Evolutionary conservation across 495 filamentous ascomycete genomes (phyloP), one percentile per base, ranked within the genome.

Genomic region (Parachaetomium inaequale): DNA sequence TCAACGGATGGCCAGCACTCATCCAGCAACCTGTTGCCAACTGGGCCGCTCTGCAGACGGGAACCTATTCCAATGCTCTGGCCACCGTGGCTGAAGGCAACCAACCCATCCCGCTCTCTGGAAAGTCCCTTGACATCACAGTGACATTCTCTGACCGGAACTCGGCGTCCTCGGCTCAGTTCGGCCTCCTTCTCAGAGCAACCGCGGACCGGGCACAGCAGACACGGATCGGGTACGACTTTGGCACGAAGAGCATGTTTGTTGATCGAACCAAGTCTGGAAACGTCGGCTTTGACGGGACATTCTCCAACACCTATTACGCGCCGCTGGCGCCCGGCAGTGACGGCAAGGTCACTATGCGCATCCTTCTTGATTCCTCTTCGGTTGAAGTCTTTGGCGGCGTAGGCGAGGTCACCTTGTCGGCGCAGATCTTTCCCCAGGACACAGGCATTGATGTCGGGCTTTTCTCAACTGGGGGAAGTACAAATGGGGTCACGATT

Each of bases 391-490:
- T 51, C 49, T 51, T 51, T 12, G 49, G 49, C 28, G 49, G 49
- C 49, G 23, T 31, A n/a, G 49, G 49, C 49, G 49, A 51, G 49
- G 49, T 51, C 49, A 51, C 49, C 26, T 51, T 51, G 49, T 31
- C 49, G 49, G 49, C 49, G 28, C 49, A 51, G 28, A 51, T 51
- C 25, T 51, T 51, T 19, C 49, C 49, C 49, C 49, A 51, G 28
- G 49, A 51, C 23, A 14, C 49, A 51, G 49, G 49, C 4, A 25
- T 51, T 5, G 23, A 51, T n/a, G 25, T 31, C 49, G 11, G 15
- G 8, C 14, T 51, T 32, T 51, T 51, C 28, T 51, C 49, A 51
- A 51, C 15, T 28, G 49, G 49, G 49, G 49, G 49, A 51, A 51
- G 28, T 7, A 51, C 49, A 19, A 51, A 31, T 15, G 49, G 28